Conservation (phyloP, 768 basidiomycete genomes). For the Nevesoporus exiguus region DNA sequence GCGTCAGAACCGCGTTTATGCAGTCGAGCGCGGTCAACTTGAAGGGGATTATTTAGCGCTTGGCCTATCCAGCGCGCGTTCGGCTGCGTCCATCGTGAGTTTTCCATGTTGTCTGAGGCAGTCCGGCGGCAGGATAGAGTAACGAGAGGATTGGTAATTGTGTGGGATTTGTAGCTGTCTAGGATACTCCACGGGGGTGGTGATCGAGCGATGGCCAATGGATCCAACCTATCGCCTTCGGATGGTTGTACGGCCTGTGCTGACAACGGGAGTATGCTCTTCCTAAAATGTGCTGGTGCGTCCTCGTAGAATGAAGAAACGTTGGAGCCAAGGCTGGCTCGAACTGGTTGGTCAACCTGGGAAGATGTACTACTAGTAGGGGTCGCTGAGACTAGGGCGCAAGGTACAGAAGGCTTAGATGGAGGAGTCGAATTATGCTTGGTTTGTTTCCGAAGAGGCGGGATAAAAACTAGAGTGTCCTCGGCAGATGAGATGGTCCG, state of each 20-base stretch:
- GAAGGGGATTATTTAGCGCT: conserved; percentile 6
- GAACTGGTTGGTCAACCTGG: background rate
- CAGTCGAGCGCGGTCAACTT: conserved; percentile 26
- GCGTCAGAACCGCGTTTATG: conserved; percentile 22
- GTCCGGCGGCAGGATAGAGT: background rate
- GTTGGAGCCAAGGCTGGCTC: background rate
- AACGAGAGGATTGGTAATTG: background rate
- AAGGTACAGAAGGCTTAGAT: background rate
- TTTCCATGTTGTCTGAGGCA: background rate
- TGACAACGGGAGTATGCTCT: conserved; percentile 16
- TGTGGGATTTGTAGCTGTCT: background rate
- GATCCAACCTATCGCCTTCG: conserved; percentile 13
- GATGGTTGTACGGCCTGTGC: conserved; percentile 18
- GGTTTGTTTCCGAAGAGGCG: conserved; percentile 12
- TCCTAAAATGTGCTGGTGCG: background rate
- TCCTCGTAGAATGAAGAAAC: conserved; percentile 21
- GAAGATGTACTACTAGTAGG: background rate
- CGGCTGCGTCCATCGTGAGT: background rate
- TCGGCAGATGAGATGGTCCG: conserved; percentile 8
- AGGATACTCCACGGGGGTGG: conserved; percentile 27
- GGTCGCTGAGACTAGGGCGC: background rate
- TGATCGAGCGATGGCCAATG: conserved; percentile 25
- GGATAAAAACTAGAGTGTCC: conserved; percentile 18
- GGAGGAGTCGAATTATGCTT: background rate
- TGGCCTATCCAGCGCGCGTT: background rate